These are phyloP conservation scores for Podospora pseudoanserina DNA, from an alignment of 495 filamentous ascomycete species.

Conservation along the genomic window DNA sequence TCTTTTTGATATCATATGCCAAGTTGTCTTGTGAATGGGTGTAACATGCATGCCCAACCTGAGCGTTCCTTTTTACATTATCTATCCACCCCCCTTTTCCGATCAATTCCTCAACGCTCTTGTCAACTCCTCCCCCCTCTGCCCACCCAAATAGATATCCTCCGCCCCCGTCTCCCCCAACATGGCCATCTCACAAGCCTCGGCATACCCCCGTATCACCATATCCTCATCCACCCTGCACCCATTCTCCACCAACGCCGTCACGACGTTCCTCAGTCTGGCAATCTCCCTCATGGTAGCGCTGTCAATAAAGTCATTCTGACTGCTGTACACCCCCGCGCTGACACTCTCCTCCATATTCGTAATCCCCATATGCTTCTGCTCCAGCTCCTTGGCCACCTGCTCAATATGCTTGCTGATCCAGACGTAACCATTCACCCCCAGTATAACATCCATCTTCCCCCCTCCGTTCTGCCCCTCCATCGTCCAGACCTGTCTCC, in stretches of 20 bases:
- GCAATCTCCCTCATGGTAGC: slow-evolving; percentile 85
- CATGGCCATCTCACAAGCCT: slow-evolving; percentile 66
- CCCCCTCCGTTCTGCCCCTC: slow-evolving; percentile 60
- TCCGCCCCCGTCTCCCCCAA: slow-evolving; percentile 49
- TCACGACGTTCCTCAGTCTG: slow-evolving; percentile 72
- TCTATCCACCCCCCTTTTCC: not conserved
- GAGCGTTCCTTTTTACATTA: not conserved
- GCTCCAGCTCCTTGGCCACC: slow-evolving; percentile 35
- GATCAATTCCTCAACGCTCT: slow-evolving; percentile 46
- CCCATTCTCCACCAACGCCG: slow-evolving; percentile 73
- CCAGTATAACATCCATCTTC: slow-evolving; percentile 81
- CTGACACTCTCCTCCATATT: slow-evolving; percentile 77
- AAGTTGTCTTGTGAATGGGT: too few relatives aligned
- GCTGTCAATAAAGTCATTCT: slow-evolving; percentile 76
- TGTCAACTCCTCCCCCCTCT: slow-evolving; percentile 62
- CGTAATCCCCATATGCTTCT: slow-evolving; percentile 57
- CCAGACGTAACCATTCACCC: slow-evolving; percentile 96
- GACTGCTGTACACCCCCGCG: slow-evolving; percentile 72
- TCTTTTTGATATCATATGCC: too few relatives aligned
- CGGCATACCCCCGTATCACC: slow-evolving; percentile 76
- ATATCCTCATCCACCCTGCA: slow-evolving; percentile 89
- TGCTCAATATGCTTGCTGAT: slow-evolving; percentile 72
- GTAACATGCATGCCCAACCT: too few relatives aligned
- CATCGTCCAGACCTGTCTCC: slow-evolving; percentile 84
- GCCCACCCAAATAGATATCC: slow-evolving; percentile 66